Percentiles rank a stretch among this genome's conserved stretches.
Evolutionary conservation across 2,329 filamentous ascomycete genomes (phyloP).

Genomic region (Seiridium cupressi): DNA sequence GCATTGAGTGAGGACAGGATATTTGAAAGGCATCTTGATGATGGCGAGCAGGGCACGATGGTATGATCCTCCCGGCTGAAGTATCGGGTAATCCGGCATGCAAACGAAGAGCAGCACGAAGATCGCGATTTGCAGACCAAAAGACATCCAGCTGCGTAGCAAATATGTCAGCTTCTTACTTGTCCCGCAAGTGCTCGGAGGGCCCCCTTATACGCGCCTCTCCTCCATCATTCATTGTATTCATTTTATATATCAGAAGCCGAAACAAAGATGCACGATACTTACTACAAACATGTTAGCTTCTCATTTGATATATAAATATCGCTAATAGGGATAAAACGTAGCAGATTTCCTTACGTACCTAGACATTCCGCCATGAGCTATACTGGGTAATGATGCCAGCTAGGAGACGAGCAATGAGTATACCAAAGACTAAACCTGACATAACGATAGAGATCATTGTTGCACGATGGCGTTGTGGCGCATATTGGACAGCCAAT

Average conservation of each 20-base stretch:
- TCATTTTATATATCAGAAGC: too few relatives aligned
- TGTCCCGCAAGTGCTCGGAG: too few relatives aligned
- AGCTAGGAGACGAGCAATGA: slow-evolving; percentile 73
- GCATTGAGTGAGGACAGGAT: slow-evolving; percentile 69
- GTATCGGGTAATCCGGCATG: slow-evolving; percentile 79
- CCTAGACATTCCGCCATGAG: slow-evolving; percentile 72
- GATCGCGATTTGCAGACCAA: slow-evolving; percentile 69
- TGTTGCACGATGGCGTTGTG: slow-evolving; percentile 63
- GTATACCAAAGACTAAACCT: slow-evolving; percentile 71
- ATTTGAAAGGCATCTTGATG: slow-evolving; percentile 56
- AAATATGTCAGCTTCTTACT: too few relatives aligned
- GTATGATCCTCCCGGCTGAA: slow-evolving; percentile 69
- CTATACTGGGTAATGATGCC: slow-evolving; percentile 74
- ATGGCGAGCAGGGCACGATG: slow-evolving; percentile 65
- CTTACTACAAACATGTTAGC: too few relatives aligned
- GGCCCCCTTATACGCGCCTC: too few relatives aligned
- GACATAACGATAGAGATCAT: slow-evolving; percentile 74
- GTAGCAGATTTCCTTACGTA: too few relatives aligned
- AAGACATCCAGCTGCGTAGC: slow-evolving; percentile 57
- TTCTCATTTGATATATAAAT: too few relatives aligned
- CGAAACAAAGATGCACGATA: too few relatives aligned
- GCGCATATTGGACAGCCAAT: slow-evolving; percentile 75
- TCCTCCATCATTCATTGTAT: too few relatives aligned
- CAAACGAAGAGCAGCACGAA: slow-evolving; percentile 64
- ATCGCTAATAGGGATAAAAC: too few relatives aligned